A percentile compares a stretch with the other conserved stretches of the same genome.
Conservation (phyloP, 495 filamentous ascomycete genomes). For the Clohesyomyces aquaticus region DNA sequence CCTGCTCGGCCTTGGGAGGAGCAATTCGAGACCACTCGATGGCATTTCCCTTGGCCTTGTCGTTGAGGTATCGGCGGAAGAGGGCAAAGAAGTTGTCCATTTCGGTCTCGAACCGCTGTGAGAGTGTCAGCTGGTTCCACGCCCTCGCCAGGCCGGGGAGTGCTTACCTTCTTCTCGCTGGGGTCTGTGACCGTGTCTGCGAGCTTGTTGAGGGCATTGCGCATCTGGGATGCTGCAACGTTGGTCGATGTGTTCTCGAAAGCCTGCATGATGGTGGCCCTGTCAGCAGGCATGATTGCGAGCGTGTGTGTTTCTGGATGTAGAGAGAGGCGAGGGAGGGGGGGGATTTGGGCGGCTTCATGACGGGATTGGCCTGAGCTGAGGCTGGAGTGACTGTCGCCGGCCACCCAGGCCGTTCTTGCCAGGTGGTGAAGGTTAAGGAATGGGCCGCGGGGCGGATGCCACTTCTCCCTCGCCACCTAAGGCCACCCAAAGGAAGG, state of each 20-base stretch:
- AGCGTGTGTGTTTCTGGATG: conserved; percentile 1
- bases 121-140: conserved; percentile 29
- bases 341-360: not conserved
- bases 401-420: not conserved
- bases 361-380: not conserved
- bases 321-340: not conserved
- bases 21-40: conserved; percentile 94
- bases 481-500: too few relatives aligned
- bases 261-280: conserved; percentile 60
- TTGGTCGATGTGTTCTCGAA: conserved; percentile 99
- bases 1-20: conserved; percentile 86
- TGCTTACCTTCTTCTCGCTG: conserved; percentile 74
- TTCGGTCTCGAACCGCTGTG: conserved; percentile 88
- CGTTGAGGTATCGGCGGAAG: conserved; percentile 96
- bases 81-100: conserved; percentile 99
- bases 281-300: conserved; percentile 24
- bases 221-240: conserved; percentile 98
- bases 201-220: conserved; percentile 92
- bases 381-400: not conserved
- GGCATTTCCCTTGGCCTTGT: conserved; percentile 96
- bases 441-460: not conserved
- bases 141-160: not conserved
- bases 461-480: not conserved
- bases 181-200: conserved; percentile 85
- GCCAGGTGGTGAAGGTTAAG: not conserved